Base-by-base conservation (phyloP, 2,329 filamentous ascomycete genomes). In the Fusarium xyrophilum region DNA sequence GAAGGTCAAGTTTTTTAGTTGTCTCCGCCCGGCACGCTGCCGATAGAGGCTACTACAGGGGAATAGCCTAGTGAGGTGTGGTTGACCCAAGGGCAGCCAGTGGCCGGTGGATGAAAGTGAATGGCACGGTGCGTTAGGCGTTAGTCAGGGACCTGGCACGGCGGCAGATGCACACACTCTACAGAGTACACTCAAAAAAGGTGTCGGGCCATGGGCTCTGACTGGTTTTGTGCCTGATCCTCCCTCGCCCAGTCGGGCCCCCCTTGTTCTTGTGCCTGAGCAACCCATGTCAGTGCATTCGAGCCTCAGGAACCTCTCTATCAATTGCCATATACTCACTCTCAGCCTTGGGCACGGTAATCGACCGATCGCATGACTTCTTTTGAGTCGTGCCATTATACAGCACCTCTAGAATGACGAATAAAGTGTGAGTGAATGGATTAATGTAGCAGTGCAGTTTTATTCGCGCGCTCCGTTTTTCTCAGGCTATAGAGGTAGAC, bases 101-200 rank as follows among this genome's bases (percentile, higher is more conserved):
- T 67, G 39, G 23, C 38, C 51, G 60, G 56, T 56, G 35, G 54
- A 62, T 69, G 60, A 42, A 27, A 17, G 7, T 43, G 30, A 33
- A 42, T 35, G 71, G 71, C 71, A 73, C 71, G 67, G 65, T 73
- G 69, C 69, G 66, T 73, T 73, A 73, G 71, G n/a, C n/a, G n/a
- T n/a, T n/a, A n/a, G n/a, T 71, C 71, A 70, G 68, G 71, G 71
- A 68, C 71, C 71, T 51, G 39, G 47, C 56, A 70, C 39, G 35
- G 61, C 63, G 53, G 64, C 63, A 69, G 62, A 73, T 61, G 71
- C 71, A 73, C 53, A 61, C 71, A 73, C 71, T 73, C 71, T n/a
- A n/a, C n/a, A n/a, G n/a, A n/a, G n/a, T n/a, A n/a, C n/a, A n/a
- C n/a, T n/a, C n/a, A n/a, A n/a, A n/a, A n/a, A n/a, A 65, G 60